Evolutionary conservation across 208 protist genomes (phyloP).

Genomic region (Angomonas ambiguus): DNA sequence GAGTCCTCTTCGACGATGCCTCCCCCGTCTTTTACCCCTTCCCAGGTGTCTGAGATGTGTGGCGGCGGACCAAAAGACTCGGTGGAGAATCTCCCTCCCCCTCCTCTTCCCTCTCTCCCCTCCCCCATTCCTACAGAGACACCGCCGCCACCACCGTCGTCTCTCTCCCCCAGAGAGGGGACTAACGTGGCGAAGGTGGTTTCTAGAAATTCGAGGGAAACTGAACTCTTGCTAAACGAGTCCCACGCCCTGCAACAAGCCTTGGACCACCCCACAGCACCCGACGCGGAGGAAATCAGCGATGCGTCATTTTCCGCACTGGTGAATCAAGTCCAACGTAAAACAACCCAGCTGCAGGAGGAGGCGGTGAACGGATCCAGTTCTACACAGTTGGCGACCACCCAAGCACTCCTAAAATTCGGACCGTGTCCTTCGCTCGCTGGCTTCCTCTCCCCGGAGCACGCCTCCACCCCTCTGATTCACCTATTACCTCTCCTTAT

Average conservation of each 20-base stretch:
- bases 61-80: neutral
- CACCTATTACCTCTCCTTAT: constrained; percentile 35
- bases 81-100: neutral
- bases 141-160: too few species aligned
- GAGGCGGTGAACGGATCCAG: constrained; percentile 16
- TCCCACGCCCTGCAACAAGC: neutral
- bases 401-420: constrained; percentile 25
- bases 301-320: neutral
- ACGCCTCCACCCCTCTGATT: constrained; percentile 26
- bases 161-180: too few species aligned
- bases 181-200: too few species aligned
- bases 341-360: constrained; percentile 22
- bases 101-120: neutral
- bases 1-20: neutral
- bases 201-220: too few species aligned
- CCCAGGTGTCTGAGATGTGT: neutral
- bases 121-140: neutral
- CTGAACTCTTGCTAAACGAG: neutral
- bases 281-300: neutral
- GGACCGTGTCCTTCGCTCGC: constrained; percentile 27
- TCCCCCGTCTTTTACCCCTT: neutral
- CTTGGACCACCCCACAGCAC: neutral
- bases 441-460: constrained; percentile 25
- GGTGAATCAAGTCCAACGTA: neutral
- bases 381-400: constrained; percentile 25